These are phyloP conservation scores for Oehlia diaphana DNA, from an alignment of 192 early-diverging fungal species.

Conservation along the genomic window DNA sequence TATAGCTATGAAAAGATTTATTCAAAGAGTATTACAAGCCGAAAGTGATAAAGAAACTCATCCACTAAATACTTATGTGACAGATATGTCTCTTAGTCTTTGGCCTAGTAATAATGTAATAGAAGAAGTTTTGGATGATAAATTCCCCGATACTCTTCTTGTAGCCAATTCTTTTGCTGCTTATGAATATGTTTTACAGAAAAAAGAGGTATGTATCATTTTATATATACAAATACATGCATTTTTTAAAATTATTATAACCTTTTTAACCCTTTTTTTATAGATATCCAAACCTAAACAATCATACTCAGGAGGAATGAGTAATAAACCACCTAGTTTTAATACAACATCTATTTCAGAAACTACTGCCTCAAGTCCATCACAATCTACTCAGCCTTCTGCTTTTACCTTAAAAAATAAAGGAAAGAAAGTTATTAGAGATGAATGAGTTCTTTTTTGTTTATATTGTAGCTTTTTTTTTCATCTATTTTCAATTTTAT, in stretches of 20 bases:
- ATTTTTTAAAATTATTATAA: background rate
- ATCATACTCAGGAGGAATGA: too few relatives aligned
- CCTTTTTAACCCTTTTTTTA: background rate
- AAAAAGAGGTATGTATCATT: background rate
- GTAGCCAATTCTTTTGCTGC: constrained; percentile 11
- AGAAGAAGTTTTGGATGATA: background rate
- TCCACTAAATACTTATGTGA: background rate
- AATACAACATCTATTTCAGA: background rate
- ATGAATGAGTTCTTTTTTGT: too few relatives aligned
- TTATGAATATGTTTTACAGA: constrained; percentile 2
- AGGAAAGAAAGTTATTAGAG: background rate
- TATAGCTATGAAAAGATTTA: constrained; percentile 29
- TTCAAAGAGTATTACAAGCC: constrained; percentile 13
- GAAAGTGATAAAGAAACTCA: constrained; percentile 5
- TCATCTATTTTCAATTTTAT: too few relatives aligned
- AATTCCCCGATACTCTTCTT: background rate
- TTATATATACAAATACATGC: too few relatives aligned
- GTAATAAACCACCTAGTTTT: too few relatives aligned
- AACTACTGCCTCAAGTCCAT: background rate
- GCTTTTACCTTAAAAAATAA: background rate
- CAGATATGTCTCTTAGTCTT: constrained; percentile 1
- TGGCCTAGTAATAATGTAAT: background rate
- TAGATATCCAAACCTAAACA: background rate
- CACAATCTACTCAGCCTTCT: background rate
- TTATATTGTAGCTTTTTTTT: too few relatives aligned